These are phyloP conservation scores for Lolium perenne DNA, from an alignment of 176 grass and related monocot genomes.

Conservation along the genomic window DNA sequence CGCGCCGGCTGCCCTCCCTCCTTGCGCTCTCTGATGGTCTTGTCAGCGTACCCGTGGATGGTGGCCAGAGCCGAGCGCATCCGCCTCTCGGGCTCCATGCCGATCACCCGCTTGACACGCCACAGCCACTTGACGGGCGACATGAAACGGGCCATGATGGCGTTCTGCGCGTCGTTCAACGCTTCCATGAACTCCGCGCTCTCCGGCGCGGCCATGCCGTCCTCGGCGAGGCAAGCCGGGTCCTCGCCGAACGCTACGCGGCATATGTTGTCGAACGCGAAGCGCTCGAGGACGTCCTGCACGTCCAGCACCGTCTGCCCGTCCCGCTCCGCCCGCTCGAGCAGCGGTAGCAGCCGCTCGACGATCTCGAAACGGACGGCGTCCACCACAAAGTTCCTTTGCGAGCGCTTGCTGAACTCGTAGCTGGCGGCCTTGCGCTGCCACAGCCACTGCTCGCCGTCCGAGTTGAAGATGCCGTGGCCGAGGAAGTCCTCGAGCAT, in stretches of 20 bases:
- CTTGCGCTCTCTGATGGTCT: constrained; percentile 41
- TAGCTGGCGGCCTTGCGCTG: constrained; percentile 74
- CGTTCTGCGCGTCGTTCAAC: constrained; percentile 58
- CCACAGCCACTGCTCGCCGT: constrained; percentile 65
- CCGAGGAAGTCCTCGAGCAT: constrained; percentile 72
- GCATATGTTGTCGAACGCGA: constrained; percentile 80
- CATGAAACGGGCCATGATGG: constrained; percentile 50
- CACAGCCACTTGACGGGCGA: constrained; percentile 25
- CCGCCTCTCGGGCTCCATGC: constrained; percentile 43
- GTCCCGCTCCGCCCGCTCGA: not conserved
- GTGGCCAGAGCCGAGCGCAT: constrained; percentile 35
- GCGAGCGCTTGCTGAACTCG: constrained; percentile 68
- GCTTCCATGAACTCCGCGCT: constrained; percentile 50
- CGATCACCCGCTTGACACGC: constrained; percentile 51
- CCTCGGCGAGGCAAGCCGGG: constrained; percentile 52
- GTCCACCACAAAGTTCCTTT: constrained; percentile 47
- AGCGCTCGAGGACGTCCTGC: constrained; percentile 73
- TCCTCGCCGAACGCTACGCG: constrained; percentile 68
- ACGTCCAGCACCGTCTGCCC: constrained; percentile 44
- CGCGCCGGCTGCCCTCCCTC: not conserved
- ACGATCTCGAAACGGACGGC: constrained; percentile 49
- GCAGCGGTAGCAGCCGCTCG: constrained; percentile 57
- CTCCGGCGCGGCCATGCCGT: not conserved
- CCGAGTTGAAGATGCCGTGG: constrained; percentile 76
- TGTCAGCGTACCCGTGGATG: constrained; percentile 45